Evolutionary conservation across 2,329 filamentous ascomycete genomes (phyloP), one percentile per base, ranked within the genome.

Genomic region (Pseudogymnoascus sp.): DNA sequence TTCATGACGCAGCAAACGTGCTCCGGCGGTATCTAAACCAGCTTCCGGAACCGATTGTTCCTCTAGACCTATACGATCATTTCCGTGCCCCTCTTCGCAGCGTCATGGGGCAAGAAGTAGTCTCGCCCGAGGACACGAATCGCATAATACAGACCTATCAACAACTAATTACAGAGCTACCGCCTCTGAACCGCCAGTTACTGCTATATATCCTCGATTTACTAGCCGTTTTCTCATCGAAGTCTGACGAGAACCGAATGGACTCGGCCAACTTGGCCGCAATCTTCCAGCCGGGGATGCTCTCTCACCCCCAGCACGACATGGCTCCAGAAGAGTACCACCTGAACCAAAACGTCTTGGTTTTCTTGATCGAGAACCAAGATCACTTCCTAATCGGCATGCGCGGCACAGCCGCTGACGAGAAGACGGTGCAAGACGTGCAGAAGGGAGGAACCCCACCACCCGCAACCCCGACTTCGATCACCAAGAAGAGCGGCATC

Each of bases 331-430:
- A 90, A 64, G 93, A 97, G 72, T 99, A 99, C 74, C 87, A 91
- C 33, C 80, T 99, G 5, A 97, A 96, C 73, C 95, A 99, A 80
- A 93, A 95, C 71, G 93, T 99, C 19, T 83, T 99, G 67, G 96
- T 99, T 61, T 99, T 99, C 75, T 79, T 99, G 69, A 99, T 99
- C 68, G 93, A 97, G 73, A 96, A 99, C 71, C 95, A 99, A 74
- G 95, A 99, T 72, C 91, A 96, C 75, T 99, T 99, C 80, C 80
- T 99, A 68, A 96, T 99, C 67, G 95, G 95, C 63, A 99, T 99
- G 95, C 91, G 92, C 73, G 95, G 95, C 50, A 97, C 93, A n/a
- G 93, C 86, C n/a, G 90, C 93, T n/a, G 93, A 97, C 72, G 91
- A 96, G 72, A 62, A 83, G 72, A 87, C 84, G 1, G 82, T 83